These are phyloP conservation scores for Daldinia caldariorum DNA, from an alignment of 495 filamentous ascomycete species.

Conservation along the genomic window DNA sequence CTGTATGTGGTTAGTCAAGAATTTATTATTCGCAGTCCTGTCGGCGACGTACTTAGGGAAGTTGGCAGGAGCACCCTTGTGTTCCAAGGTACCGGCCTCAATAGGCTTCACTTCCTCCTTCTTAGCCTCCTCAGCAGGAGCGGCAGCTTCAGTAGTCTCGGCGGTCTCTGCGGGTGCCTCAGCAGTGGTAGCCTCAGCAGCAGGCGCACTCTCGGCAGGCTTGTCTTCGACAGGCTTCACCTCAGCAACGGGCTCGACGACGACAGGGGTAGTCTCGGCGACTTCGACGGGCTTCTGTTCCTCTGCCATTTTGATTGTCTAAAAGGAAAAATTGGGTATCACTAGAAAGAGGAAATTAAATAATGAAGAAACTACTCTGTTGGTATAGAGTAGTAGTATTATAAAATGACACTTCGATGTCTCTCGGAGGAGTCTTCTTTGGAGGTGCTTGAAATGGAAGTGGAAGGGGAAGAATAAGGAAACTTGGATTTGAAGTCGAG, in stretches of 20 bases:
- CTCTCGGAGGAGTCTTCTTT: conserved; percentile 36
- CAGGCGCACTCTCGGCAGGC: conserved; percentile 44
- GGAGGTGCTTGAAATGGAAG: conserved; percentile 29
- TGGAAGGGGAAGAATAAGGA: conserved; percentile 38
- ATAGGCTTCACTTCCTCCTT: conserved; percentile 71
- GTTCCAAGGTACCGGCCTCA: conserved; percentile 79
- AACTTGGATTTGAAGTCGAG: conserved; percentile 43
- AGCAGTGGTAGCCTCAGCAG: conserved; percentile 54
- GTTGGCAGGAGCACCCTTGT: conserved; percentile 82
- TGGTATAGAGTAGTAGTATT: conserved; percentile 37
- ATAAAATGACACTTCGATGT: conserved; percentile 46
- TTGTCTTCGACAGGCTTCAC: conserved; percentile 56
- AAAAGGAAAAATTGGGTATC: conserved; percentile 59
- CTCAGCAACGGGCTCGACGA: conserved; percentile 59
- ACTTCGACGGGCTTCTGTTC: conserved; percentile 58
- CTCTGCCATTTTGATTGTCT: conserved; percentile 58
- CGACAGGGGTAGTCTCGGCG: conserved; percentile 52
- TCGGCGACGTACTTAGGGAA: conserved; percentile 80
- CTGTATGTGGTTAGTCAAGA: conserved; percentile 45
- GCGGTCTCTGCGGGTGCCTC: conserved; percentile 63
- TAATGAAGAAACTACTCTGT: conserved; percentile 46
- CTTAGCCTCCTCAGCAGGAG: conserved; percentile 54
- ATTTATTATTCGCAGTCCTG: background rate
- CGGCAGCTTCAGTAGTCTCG: conserved; percentile 53
- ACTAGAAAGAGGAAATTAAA: conserved; percentile 55